Percentiles rank a stretch among this genome's conserved stretches.
Conservation (phyloP, 2,329 filamentous ascomycete species). For the Monilinia laxa region DNA sequence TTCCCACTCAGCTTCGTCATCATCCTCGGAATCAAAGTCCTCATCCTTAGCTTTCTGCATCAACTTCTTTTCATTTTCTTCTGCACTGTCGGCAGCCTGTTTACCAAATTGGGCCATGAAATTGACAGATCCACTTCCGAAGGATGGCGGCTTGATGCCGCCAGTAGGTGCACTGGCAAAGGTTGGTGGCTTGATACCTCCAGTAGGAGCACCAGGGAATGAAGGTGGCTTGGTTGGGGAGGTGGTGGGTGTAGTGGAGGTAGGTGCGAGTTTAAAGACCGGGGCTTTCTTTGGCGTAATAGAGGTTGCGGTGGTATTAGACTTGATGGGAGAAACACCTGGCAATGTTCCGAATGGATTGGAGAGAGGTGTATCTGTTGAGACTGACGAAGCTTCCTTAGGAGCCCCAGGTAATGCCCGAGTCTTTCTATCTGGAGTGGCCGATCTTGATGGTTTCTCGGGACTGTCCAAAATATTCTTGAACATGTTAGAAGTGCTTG, state of each 20-base stretch:
- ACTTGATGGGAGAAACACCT: constrained; percentile 27
- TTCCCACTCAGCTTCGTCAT: constrained; percentile 35
- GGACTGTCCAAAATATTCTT: constrained; percentile 38
- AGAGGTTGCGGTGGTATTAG: constrained; percentile 20
- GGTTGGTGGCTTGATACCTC: constrained; percentile 17
- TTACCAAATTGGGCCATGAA: constrained; percentile 35
- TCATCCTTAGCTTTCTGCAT: constrained; percentile 37
- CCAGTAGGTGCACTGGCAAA: constrained; percentile 14
- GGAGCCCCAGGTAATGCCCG: constrained; percentile 18
- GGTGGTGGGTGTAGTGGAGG: constrained; percentile 12
- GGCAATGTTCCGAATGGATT: constrained; percentile 38
- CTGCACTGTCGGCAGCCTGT: constrained; percentile 28
- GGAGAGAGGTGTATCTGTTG: constrained; percentile 29
- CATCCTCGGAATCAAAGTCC: constrained; percentile 39
- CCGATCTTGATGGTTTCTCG: constrained; percentile 23
- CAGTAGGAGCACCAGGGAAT: constrained; percentile 1
- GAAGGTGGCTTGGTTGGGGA: constrained; percentile 25
- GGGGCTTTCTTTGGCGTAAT: constrained; percentile 12
- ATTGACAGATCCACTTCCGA: constrained; percentile 31
- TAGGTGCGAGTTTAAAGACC: constrained; percentile 3
- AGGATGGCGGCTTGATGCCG: constrained; percentile 33
- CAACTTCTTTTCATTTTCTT: constrained; percentile 31
- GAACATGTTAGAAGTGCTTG: constrained; percentile 39
- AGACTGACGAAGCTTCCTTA: constrained; percentile 9
- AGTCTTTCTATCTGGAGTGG: constrained; percentile 32